phyloP scores from a whole-genome alignment of 306 rosid species.

The Pachyrhizus erosus region DNA sequence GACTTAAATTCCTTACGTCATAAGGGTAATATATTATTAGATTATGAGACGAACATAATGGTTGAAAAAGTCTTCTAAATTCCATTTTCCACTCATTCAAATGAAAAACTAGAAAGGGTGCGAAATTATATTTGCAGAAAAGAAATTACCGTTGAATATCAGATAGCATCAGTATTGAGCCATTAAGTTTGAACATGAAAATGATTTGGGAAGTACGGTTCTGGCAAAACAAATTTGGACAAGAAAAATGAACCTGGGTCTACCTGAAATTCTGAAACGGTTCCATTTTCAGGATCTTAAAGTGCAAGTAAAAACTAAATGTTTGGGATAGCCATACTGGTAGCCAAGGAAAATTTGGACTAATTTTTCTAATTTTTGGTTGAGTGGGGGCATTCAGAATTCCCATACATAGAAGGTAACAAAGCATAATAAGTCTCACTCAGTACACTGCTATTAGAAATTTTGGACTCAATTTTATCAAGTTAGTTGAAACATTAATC shows the following conservation, averaged over 20 bases:
- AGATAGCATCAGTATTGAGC: background rate
- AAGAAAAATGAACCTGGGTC: background rate
- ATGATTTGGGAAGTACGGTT: background rate
- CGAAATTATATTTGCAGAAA: background rate
- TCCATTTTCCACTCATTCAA: background rate
- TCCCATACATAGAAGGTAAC: background rate
- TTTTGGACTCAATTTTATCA: no score
- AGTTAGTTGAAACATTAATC: no score
- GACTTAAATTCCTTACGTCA: slow-evolving; percentile 28
- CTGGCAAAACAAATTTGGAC: background rate
- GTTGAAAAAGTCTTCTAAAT: background rate
- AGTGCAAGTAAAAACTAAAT: no score
- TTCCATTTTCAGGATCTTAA: background rate
- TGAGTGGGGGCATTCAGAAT: background rate
- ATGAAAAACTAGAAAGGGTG: background rate
- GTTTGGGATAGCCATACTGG: background rate
- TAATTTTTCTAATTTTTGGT: background rate
- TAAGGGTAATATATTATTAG: background rate
- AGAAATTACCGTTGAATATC: background rate
- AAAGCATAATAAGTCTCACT: no score
- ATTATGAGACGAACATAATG: background rate
- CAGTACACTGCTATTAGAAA: no score
- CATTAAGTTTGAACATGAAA: background rate
- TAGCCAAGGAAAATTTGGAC: background rate
- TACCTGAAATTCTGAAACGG: background rate